Evolutionary conservation across 768 basidiomycete species (phyloP).

Genomic region (Pleurotus cornucopiae): DNA sequence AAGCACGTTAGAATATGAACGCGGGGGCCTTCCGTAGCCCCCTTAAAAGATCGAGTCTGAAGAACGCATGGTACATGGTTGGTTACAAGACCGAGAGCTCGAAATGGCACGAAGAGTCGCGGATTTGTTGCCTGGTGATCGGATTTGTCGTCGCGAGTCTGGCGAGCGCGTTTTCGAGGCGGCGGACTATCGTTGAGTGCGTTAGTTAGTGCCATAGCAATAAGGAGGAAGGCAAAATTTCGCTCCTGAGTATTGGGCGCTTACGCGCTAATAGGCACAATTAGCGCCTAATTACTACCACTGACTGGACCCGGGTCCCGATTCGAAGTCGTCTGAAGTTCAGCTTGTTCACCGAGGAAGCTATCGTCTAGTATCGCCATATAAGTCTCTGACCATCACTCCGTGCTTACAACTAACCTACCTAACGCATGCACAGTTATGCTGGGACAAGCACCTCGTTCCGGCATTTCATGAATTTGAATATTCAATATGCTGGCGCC

Average conservation of each 20-base stretch:
- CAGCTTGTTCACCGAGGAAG: too few relatives aligned
- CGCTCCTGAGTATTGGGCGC: not conserved
- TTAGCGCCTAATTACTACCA: too few relatives aligned
- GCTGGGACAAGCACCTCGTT: too few relatives aligned
- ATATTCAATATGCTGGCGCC: too few relatives aligned
- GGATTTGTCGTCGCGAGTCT: constrained; percentile 20
- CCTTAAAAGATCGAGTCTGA: constrained; percentile 82
- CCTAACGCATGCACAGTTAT: too few relatives aligned
- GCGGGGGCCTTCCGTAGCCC: constrained; percentile 77
- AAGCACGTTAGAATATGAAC: constrained; percentile 84
- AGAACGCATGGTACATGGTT: constrained; percentile 87
- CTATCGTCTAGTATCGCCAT: too few relatives aligned
- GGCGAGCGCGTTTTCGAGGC: constrained; percentile 50
- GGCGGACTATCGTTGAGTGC: constrained; percentile 25
- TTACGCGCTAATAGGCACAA: not conserved
- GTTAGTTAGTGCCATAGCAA: constrained; percentile 10
- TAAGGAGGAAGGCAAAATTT: not conserved
- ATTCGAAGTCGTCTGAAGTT: too few relatives aligned
- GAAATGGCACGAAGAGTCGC: constrained; percentile 85
- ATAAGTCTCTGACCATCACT: too few relatives aligned
- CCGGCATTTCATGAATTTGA: too few relatives aligned
- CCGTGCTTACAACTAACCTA: too few relatives aligned
- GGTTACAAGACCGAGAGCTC: constrained; percentile 92
- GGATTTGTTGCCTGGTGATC: constrained; percentile 27
- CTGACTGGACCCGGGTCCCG: too few relatives aligned